Evolutionary conservation across 1,284 basidiomycete genomes (phyloP), one percentile per base, ranked within the genome.

Genomic region (Dichomitus squalens): DNA sequence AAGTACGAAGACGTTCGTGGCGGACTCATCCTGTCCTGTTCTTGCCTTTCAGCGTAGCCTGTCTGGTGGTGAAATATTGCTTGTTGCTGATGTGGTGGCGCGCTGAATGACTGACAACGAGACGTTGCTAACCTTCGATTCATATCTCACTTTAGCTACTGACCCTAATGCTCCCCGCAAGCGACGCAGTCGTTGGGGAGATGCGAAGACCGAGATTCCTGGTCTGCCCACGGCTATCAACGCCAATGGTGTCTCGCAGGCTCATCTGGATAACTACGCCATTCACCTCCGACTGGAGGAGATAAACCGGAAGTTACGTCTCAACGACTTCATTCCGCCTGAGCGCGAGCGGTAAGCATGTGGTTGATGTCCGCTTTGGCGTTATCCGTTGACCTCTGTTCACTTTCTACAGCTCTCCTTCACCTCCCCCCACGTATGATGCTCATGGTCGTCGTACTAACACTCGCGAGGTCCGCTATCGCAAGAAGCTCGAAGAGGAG

Each of bases 401-500:
- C 73, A 49, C 66, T 48, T 48, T 36, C 53, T 56, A 16, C 49
- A 93, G 95, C 57, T 97, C 95, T 0, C 90, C 94, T 14, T 99
- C 97, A 27, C 97, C 97, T 38, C 95, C 96, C 9, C 97, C 97
- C 14, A 96, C 94, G 2, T 99, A 99, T 72, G 97, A 99, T 75
- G 86, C 87, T 8, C 95, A 98, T 70, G 97, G 97, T 78, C 92
- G 96, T 50, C 87, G 97, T 69, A 98, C 95, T 53, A 99, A 99
- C 76, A 99, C 96, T 11, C 92, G 97, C 52, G 97, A 99, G 77
- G 92, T 98, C 49, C 92, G 97, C 54, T 99, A 99, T 77, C 88
- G 93, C 62, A 96, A 97, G 76, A 98, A 97, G 73, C 87, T 99
- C 52, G 97, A 99, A 76, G 96, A 98, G 62, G 97, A 99, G 74